A percentile compares a stretch with the other conserved stretches of the same genome.
Evolutionary conservation across 176 grass and related monocot genomes (phyloP).

Genomic region (Phragmites australis): DNA sequence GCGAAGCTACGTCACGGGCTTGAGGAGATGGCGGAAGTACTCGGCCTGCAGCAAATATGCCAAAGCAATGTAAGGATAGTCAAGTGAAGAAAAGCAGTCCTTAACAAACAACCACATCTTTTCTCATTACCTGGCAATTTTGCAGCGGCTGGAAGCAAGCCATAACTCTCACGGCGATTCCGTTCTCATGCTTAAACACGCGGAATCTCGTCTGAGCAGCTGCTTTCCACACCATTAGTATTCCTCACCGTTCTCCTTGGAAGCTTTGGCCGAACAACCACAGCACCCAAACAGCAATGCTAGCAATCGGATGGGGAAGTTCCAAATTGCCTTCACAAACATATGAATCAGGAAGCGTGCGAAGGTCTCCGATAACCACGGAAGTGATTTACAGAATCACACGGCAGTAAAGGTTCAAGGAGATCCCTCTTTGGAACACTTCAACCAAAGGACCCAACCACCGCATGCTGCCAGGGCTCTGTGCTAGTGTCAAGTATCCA

Average conservation of each 20-base stretch:
- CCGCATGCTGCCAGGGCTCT: conserved; percentile 52
- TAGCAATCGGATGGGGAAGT: conserved; percentile 4
- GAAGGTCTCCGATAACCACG: not conserved
- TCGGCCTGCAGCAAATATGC: conserved; percentile 61
- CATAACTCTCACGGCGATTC: conserved; percentile 77
- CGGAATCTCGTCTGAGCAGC: conserved; percentile 81
- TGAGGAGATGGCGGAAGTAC: conserved; percentile 95
- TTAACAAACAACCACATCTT: not conserved
- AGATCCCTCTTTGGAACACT: conserved; percentile 58
- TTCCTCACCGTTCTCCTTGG: conserved; percentile 43
- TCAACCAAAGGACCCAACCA: conserved; percentile 68
- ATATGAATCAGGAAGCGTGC: conserved; percentile 17
- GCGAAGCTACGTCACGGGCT: conserved; percentile 86
- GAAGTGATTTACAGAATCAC: conserved; percentile 70
- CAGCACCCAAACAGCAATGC: conserved; percentile 34
- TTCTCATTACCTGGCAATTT: conserved; percentile 80
- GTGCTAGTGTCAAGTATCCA: not conserved
- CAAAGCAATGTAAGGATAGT: conserved; percentile 28
- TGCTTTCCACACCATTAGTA: conserved; percentile 97
- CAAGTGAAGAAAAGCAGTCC: not conserved
- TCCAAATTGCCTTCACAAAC: conserved; percentile 20
- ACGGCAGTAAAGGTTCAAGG: conserved; percentile 85
- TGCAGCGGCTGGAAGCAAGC: conserved; percentile 81
- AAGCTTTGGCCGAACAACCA: conserved; percentile 20
- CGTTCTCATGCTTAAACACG: conserved; percentile 91